Conservation (phyloP, 2,329 filamentous ascomycete genomes). For the Pseudogymnoascus sp. region DNA sequence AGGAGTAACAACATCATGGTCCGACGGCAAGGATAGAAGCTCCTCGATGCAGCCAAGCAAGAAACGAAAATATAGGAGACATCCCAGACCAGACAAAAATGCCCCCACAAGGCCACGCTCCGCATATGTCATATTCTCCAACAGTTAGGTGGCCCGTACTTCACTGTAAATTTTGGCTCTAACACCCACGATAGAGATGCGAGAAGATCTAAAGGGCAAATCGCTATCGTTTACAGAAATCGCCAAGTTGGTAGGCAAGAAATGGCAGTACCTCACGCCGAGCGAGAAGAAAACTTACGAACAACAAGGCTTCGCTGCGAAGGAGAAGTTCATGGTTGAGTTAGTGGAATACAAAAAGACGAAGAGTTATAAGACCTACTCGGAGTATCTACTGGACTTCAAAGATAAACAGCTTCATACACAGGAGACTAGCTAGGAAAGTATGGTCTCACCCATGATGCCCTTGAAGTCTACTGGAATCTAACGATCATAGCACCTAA, state of each 20-base stretch:
- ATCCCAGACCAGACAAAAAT: conserved; percentile 74
- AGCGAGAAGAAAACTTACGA: conserved; percentile 63
- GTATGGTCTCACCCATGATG: background rate
- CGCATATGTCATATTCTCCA: conserved; percentile 82
- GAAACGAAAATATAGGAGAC: conserved; percentile 70
- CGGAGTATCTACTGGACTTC: conserved; percentile 30
- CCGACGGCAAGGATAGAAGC: conserved; percentile 38
- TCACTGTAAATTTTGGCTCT: conserved; percentile 16
- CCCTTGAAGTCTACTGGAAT: background rate
- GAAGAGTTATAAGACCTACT: conserved; percentile 56
- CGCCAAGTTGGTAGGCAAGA: conserved; percentile 69
- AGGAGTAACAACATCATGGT: conserved; percentile 37
- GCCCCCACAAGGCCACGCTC: conserved; percentile 74
- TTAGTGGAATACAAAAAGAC: conserved; percentile 69
- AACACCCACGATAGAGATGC: conserved; percentile 46
- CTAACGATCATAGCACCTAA: background rate
- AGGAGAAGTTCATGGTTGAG: conserved; percentile 64
- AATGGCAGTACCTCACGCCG: conserved; percentile 63
- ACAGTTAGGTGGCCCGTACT: conserved; percentile 45
- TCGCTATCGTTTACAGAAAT: conserved; percentile 72
- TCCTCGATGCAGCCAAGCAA: conserved; percentile 36
- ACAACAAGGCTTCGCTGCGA: conserved; percentile 56
- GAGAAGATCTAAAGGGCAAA: conserved; percentile 65
- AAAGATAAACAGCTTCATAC: background rate
- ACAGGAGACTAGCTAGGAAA: background rate